Evolutionary conservation across 2,329 filamentous ascomycete genomes (phyloP).

Genomic region (Fusarium pseudocircinatum): DNA sequence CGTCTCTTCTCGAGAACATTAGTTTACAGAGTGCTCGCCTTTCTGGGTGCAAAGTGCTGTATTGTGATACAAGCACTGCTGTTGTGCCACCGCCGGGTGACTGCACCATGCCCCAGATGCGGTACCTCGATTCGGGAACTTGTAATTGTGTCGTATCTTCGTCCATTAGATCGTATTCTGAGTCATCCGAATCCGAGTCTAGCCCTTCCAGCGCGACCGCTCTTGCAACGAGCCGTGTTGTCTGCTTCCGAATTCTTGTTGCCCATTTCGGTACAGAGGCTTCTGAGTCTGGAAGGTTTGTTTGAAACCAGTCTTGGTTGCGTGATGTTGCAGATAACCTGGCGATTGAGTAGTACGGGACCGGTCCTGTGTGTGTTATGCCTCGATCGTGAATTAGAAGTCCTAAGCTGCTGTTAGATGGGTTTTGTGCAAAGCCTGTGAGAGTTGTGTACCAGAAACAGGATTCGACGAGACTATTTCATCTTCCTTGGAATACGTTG

Average conservation of each 20-base stretch:
- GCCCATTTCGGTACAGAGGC: constrained; percentile 56
- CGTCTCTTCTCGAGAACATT: constrained; percentile 49
- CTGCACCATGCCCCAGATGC: constrained; percentile 63
- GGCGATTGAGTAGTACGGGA: constrained; percentile 62
- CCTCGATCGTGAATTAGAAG: constrained; percentile 55
- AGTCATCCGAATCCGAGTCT: constrained; percentile 47
- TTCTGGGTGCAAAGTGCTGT: constrained; percentile 60
- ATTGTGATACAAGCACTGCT: constrained; percentile 60
- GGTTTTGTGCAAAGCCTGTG: background rate
- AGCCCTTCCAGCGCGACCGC: constrained; percentile 54
- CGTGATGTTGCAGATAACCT: constrained; percentile 62
- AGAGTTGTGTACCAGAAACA: constrained; percentile 23
- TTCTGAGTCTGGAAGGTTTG: constrained; percentile 51
- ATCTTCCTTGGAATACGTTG: constrained; percentile 53
- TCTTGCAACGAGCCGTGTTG: constrained; percentile 56
- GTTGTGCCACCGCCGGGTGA: constrained; percentile 63
- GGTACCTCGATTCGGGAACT: constrained; percentile 60
- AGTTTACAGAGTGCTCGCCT: constrained; percentile 51
- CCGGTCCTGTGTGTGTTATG: constrained; percentile 35
- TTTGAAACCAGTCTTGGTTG: constrained; percentile 64
- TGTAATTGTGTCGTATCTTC: constrained; percentile 51
- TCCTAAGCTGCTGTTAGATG: constrained; percentile 47
- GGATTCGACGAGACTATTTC: constrained; percentile 48
- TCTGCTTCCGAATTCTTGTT: constrained; percentile 55
- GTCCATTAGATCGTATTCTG: constrained; percentile 44